Percentiles rank a stretch among this genome's conserved stretches.
Evolutionary conservation across 306 rosid genomes (phyloP).

Genomic region (Ochetophila trinervis): DNA sequence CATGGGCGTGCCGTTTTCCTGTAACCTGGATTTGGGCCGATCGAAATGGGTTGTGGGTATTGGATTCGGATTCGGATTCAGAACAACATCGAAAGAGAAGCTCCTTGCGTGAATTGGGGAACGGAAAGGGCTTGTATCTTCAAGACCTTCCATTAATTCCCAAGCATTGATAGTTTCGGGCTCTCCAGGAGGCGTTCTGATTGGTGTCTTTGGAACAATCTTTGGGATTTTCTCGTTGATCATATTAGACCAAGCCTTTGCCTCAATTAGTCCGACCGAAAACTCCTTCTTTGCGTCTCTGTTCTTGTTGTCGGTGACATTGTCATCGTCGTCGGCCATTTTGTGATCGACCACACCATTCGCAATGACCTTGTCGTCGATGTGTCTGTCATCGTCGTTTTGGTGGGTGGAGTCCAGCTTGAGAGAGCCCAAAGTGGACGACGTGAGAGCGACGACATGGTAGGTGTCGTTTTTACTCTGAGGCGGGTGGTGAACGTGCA

Average conservation of each 20-base stretch:
- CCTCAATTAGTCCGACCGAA: conserved; percentile 49
- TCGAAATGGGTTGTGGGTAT: conserved; percentile 25
- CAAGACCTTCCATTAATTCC: conserved; percentile 98
- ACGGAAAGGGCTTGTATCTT: conserved; percentile 61
- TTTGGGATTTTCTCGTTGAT: conserved; percentile 68
- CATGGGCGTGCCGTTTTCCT: conserved; percentile 37
- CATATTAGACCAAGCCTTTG: conserved; percentile 76
- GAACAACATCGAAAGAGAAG: conserved; percentile 60
- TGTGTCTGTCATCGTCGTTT: background rate
- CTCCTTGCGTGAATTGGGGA: conserved; percentile 56
- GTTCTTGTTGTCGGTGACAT: background rate
- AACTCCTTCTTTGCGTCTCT: conserved; percentile 30
- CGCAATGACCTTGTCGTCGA: conserved; percentile 2
- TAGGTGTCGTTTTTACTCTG: conserved; percentile 49
- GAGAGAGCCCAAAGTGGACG: conserved; percentile 77
- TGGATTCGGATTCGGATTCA: conserved; percentile 5
- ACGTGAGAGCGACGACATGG: conserved; percentile 79
- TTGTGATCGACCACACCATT: conserved; percentile 2
- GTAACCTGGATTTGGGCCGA: conserved; percentile 29
- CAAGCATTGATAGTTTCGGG: conserved; percentile 82
- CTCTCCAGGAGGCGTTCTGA: conserved; percentile 71
- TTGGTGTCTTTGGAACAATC: conserved; percentile 43
- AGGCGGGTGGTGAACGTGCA: conserved; percentile 81
- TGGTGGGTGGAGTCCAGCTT: conserved; percentile 31
- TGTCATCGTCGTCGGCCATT: background rate